These are phyloP conservation scores for Pythium sukuiense DNA, from an alignment of 352 stramenopile species.

Conservation along the genomic window DNA sequence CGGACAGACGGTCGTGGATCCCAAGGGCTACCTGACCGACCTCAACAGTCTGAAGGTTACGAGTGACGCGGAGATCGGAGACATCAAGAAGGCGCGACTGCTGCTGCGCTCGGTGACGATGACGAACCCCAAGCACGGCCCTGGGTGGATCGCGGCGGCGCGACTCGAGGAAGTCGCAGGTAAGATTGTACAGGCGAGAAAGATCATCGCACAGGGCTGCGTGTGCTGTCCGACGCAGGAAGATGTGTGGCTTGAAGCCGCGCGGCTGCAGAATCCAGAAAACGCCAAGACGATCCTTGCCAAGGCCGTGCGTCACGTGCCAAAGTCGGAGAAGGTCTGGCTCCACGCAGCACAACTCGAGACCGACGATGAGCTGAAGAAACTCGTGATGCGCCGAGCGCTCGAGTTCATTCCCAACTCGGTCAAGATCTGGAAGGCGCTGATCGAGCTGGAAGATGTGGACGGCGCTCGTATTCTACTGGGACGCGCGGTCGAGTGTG, in stretches of 20 bases:
- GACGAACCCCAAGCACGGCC: slow-evolving; percentile 98
- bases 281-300: slow-evolving; percentile 97
- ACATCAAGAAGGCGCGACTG: slow-evolving; percentile 98
- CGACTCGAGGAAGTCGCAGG: slow-evolving; percentile 97
- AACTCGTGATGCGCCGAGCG: slow-evolving; percentile 86
- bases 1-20: slow-evolving; percentile 97
- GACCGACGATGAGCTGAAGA: slow-evolving; percentile 83
- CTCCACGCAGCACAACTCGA: slow-evolving; percentile 95
- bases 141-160: slow-evolving; percentile 98
- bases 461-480: slow-evolving; percentile 96
- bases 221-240: slow-evolving; percentile 95
- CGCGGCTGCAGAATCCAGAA: slow-evolving; percentile 93
- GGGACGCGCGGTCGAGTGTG: slow-evolving; percentile 96
- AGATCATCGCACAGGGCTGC: slow-evolving; percentile 98
- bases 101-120: slow-evolving; percentile 96
- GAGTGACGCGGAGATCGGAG: slow-evolving; percentile 94
- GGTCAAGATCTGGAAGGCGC: slow-evolving; percentile 98
- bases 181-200: slow-evolving; percentile 95
- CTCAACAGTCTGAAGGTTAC: slow-evolving; percentile 94
- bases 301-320: slow-evolving; percentile 92
- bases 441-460: slow-evolving; percentile 97
- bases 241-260: slow-evolving; percentile 99
- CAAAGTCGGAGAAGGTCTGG: slow-evolving; percentile 96
- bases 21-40: slow-evolving; percentile 98
- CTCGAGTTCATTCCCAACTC: slow-evolving; percentile 97